phyloP scores from a whole-genome alignment of 176 grass and related monocot genomes.

The Miscanthus lutarioriparius region DNA sequence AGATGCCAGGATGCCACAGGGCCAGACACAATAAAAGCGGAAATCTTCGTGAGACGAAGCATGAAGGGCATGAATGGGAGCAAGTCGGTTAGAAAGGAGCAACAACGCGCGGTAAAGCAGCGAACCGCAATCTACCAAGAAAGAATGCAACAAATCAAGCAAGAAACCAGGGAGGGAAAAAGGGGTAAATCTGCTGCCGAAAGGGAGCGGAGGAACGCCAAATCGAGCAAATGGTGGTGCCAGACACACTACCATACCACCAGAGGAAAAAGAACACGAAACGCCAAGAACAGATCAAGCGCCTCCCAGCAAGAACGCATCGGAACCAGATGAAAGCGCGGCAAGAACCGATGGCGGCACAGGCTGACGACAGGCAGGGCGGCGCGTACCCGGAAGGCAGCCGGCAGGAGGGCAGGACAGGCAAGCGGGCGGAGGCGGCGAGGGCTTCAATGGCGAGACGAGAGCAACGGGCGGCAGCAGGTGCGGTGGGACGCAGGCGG shows the following conservation, averaged over 20 bases:
- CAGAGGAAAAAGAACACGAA: neutral
- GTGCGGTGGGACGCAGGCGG: conserved; percentile 12
- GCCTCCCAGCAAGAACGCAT: conserved; percentile 1
- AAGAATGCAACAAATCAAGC: conserved; percentile 9
- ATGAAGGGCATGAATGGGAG: neutral
- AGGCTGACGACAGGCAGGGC: neutral
- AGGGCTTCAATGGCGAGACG: conserved; percentile 18
- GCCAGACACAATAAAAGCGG: neutral
- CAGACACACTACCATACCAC: neutral
- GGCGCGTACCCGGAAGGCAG: conserved; percentile 39
- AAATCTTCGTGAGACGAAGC: neutral
- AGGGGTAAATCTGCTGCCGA: conserved; percentile 24
- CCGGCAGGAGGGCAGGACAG: neutral
- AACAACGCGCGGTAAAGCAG: neutral
- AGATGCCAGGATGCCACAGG: neutral
- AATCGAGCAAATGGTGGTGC: conserved; percentile 41
- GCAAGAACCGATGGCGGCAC: neutral
- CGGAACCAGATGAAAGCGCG: neutral
- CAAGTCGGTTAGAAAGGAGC: neutral
- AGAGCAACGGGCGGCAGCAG: neutral
- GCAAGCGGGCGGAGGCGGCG: neutral
- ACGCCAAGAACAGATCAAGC: conserved; percentile 31
- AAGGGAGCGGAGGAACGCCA: neutral
- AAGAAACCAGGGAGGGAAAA: no score
- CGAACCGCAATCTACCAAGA: conserved; percentile 19